Evolutionary conservation across 768 basidiomycete species (phyloP).

Genomic region (Pisolithus albus): DNA sequence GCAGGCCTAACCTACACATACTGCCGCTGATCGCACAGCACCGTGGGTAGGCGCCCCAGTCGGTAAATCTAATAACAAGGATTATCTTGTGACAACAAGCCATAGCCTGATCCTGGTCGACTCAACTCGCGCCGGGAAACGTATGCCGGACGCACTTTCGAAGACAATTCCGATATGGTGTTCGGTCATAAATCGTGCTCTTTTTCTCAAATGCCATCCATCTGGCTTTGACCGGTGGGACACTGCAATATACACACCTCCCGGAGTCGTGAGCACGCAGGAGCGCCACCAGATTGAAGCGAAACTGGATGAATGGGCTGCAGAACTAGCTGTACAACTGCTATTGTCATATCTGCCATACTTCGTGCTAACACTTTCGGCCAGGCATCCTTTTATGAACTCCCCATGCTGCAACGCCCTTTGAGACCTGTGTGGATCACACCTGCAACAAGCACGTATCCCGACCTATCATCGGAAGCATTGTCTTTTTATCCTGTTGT

Average conservation of each 20-base stretch:
- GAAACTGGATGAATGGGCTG: slow-evolving; percentile 62
- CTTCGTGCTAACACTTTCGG: background rate
- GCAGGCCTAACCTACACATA: slow-evolving; percentile 79
- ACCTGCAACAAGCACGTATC: slow-evolving; percentile 52
- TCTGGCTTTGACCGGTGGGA: slow-evolving; percentile 41
- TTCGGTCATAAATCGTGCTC: slow-evolving; percentile 71
- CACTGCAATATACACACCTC: slow-evolving; percentile 59
- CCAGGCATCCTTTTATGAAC: slow-evolving; percentile 64
- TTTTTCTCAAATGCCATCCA: slow-evolving; percentile 16
- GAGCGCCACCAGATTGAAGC: slow-evolving; percentile 77
- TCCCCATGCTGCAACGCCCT: slow-evolving; percentile 55
- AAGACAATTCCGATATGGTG: slow-evolving; percentile 97
- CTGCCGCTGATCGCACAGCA: slow-evolving; percentile 47
- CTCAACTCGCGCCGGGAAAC: slow-evolving; percentile 88
- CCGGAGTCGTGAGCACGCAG: slow-evolving; percentile 56
- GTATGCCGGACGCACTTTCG: slow-evolving; percentile 87
- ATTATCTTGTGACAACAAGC: background rate
- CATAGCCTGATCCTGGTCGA: slow-evolving; percentile 79
- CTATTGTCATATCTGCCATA: background rate
- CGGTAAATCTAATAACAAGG: background rate
- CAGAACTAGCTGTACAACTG: slow-evolving; percentile 44
- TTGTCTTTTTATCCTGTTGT: slow-evolving; percentile 58
- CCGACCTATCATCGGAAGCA: slow-evolving; percentile 26
- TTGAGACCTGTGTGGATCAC: slow-evolving; percentile 88
- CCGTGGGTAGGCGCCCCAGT: slow-evolving; percentile 47